These are phyloP conservation scores for Eragrostis nindensis DNA, from an alignment of 176 grass and related monocot genomes.

Conservation along the genomic window DNA sequence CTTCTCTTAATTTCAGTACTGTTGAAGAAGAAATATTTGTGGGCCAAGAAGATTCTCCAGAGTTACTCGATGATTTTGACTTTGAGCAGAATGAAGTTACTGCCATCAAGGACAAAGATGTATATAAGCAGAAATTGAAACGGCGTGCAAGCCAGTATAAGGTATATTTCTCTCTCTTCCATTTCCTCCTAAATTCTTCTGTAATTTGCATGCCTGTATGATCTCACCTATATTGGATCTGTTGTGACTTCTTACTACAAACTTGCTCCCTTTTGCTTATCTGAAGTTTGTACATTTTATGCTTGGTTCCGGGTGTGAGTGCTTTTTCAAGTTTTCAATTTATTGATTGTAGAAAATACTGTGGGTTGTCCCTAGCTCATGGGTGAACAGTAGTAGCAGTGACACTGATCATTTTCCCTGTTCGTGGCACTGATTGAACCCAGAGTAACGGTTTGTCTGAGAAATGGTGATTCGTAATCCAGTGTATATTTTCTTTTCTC, in stretches of 20 bases:
- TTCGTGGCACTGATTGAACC: slow-evolving; percentile 17
- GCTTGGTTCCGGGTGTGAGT: not conserved
- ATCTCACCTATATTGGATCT: not conserved
- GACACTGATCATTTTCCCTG: not conserved
- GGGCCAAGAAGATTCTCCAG: slow-evolving; percentile 82
- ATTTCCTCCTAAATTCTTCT: slow-evolving; percentile 16
- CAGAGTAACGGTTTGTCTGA: not conserved
- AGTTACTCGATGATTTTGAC: slow-evolving; percentile 88
- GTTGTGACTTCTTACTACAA: slow-evolving; percentile 4
- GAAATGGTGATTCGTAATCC: slow-evolving; percentile 13
- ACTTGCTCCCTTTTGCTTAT: not conserved
- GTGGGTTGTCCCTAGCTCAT: slow-evolving; percentile 6
- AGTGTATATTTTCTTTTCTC: not conserved
- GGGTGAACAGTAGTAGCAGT: not conserved
- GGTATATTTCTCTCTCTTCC: slow-evolving; percentile 52
- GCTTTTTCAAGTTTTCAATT: slow-evolving; percentile 4
- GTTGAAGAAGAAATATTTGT: slow-evolving; percentile 91
- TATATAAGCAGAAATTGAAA: slow-evolving; percentile 86
- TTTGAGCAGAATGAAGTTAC: slow-evolving; percentile 76
- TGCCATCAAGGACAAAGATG: slow-evolving; percentile 89
- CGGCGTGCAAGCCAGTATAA: slow-evolving; percentile 81
- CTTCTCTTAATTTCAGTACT: slow-evolving; percentile 63
- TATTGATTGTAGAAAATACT: not conserved
- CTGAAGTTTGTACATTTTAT: not conserved
- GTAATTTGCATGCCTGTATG: not conserved